Base-by-base conservation (phyloP, 495 filamentous ascomycete species). In the Trichoderma virens region DNA sequence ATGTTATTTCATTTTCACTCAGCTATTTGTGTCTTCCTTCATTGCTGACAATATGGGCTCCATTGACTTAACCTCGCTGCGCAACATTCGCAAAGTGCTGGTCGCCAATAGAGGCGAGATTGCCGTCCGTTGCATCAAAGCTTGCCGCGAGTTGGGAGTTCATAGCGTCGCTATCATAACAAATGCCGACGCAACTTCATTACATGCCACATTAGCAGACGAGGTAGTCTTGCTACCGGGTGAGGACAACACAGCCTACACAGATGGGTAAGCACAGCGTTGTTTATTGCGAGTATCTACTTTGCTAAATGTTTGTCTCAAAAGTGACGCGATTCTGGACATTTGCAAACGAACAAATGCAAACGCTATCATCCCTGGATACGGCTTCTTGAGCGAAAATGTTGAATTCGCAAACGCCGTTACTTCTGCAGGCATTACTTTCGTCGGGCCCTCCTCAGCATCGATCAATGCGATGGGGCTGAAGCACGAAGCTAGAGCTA, bases 51-150 rank as follows among this genome's bases (percentile, higher is more conserved):
- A 38, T 38, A 38, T 38, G 34, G 34, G 34, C 34, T 38, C 34
- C 34, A 11, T 38, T 11, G 34, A 38, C 34, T 38, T 38, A 38
- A 38, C 34, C 11, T 38, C 34, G 34, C 34, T 38, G 34, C 5
- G 34, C 11, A 38, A 38, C 34, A 38, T 38, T 38, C 34, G 34
- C 34, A 38, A 38, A 11, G 68, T 74, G 8, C 65, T 76, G 4
- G 67, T 76, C 38, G 73, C 73, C 27, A 88, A 88, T 70, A 76
- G 85, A 41, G 85, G 84, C 18, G 84, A 86, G 66, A 86, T 86
- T 51, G 84, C 84, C 0, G 78, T 78, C 30, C 67, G 83, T 27
- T 74, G 76, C 51, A 73, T 82, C 16, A 72, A 71, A 63, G 77
- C 80, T 30, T 75, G 68, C 30, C 76, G 73, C 39, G 66, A 70